These are phyloP conservation scores for Huntiella bhutanensis DNA, from an alignment of 2,329 filamentous ascomycete species.

Conservation along the genomic window DNA sequence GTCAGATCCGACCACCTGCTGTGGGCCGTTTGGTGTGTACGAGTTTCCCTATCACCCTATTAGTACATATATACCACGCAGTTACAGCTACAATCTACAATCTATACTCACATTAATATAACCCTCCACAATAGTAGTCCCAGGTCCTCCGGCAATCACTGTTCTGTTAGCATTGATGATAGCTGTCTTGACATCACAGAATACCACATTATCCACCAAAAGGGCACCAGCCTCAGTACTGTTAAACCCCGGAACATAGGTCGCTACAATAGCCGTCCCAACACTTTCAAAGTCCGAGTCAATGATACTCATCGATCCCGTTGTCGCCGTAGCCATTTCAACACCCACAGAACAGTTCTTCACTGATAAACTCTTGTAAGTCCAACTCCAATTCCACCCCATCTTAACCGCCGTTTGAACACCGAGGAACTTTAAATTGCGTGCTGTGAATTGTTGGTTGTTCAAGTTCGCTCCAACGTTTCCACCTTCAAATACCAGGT, in stretches of 20 bases:
- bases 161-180: constrained; percentile 21
- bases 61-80: neutral
- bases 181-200: constrained; percentile 19
- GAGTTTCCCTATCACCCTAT: constrained; percentile 36
- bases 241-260: constrained; percentile 29
- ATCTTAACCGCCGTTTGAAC: constrained; percentile 49
- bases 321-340: constrained; percentile 43
- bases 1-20: constrained; percentile 28
- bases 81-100: neutral
- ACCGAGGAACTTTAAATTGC: constrained; percentile 46
- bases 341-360: constrained; percentile 46
- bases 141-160: constrained; percentile 20
- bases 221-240: constrained; percentile 32
- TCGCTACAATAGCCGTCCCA: constrained; percentile 3
- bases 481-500: constrained; percentile 54
- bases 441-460: constrained; percentile 54
- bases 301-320: constrained; percentile 57
- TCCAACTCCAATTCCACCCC: constrained; percentile 63
- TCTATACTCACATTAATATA: constrained; percentile 11
- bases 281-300: constrained; percentile 44
- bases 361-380: constrained; percentile 46
- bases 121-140: constrained; percentile 16
- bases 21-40: constrained; percentile 32
- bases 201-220: constrained; percentile 28
- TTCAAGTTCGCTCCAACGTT: constrained; percentile 37